phyloP scores from a whole-genome alignment of 225 moss, liverwort and hornwort species.

The Straminergon stramineum region DNA sequence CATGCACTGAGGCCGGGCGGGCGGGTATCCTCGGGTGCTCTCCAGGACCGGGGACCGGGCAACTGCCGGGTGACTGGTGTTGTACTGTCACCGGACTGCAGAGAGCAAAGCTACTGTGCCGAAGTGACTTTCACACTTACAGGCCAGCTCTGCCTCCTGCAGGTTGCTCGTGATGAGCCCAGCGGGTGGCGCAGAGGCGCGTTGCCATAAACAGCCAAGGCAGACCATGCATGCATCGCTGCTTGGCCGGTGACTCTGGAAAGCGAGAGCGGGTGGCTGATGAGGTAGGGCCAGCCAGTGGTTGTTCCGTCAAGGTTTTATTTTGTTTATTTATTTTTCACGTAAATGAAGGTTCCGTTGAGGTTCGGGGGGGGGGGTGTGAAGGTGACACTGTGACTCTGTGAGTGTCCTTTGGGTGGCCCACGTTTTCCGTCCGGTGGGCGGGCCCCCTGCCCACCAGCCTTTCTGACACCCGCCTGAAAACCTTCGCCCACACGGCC shows the following conservation, averaged over 20 bases:
- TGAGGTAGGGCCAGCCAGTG: background rate
- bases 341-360: background rate
- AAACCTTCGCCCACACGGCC: background rate
- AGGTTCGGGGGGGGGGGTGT: no score
- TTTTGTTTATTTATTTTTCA: background rate
- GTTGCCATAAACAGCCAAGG: background rate
- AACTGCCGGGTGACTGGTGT: background rate
- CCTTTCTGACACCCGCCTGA: slow-evolving; percentile 1
- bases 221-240: slow-evolving; percentile 7
- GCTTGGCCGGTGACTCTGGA: background rate
- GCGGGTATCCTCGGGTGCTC: slow-evolving; percentile 1
- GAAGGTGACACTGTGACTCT: no score
- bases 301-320: background rate
- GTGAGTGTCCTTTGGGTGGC: background rate
- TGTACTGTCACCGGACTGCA: background rate
- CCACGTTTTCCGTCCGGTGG: slow-evolving; percentile 1
- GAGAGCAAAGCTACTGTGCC: background rate
- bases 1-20: background rate
- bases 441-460: background rate
- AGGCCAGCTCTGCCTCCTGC: background rate
- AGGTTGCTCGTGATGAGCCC: slow-evolving; percentile 3
- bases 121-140: background rate
- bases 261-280: background rate
- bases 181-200: slow-evolving; percentile 10
- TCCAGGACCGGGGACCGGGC: slow-evolving; percentile 12